phyloP scores from a whole-genome alignment of 2,329 filamentous ascomycete species.

The Stemphylium vesicarium region DNA sequence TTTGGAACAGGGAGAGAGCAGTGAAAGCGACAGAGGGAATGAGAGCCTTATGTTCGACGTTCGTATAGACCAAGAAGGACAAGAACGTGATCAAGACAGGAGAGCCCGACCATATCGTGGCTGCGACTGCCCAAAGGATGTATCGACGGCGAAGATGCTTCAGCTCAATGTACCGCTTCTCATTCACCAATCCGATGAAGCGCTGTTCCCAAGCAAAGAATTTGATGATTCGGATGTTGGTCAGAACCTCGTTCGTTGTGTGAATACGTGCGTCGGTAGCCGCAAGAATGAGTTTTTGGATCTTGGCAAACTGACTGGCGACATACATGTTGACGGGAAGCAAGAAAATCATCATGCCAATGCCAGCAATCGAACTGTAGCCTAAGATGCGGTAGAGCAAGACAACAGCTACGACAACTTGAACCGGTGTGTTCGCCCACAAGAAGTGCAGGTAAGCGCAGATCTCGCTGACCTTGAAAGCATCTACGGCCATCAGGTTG shows the following conservation, averaged over 20 bases:
- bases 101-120: constrained; percentile 95
- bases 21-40: constrained; percentile 95
- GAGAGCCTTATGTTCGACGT: constrained; percentile 85
- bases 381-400: constrained; percentile 91
- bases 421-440: constrained; percentile 88
- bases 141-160: constrained; percentile 80
- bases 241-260: constrained; percentile 93
- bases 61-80: constrained; percentile 91
- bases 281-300: constrained; percentile 89
- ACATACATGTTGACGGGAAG: constrained; percentile 90
- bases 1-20: constrained; percentile 91
- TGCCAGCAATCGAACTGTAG: constrained; percentile 89
- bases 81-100: constrained; percentile 95
- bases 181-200: constrained; percentile 84
- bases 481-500: constrained; percentile 99
- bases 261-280: constrained; percentile 96
- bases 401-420: constrained; percentile 79
- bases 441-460: constrained; percentile 95
- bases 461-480: constrained; percentile 96
- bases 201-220: constrained; percentile 98
- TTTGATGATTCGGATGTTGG: constrained; percentile 99
- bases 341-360: constrained; percentile 86
- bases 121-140: constrained; percentile 88
- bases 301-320: constrained; percentile 80
- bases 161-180: constrained; percentile 82